Base-by-base conservation (phyloP, 225 moss, liverwort and hornwort genomes). In the Antitrichia curtipendula region DNA sequence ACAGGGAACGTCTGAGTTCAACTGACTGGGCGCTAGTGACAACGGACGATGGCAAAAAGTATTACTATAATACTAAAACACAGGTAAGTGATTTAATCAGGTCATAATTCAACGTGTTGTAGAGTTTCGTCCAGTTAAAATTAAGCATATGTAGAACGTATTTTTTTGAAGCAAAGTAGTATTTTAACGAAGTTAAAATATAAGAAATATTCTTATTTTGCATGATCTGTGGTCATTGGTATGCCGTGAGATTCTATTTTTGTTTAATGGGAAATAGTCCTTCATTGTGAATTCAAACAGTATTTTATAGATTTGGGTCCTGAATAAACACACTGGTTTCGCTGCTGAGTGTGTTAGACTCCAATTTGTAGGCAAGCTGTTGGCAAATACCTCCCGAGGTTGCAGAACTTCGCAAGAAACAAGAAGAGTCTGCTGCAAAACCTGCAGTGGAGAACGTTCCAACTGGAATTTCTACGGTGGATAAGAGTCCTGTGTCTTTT, bases 21-120 rank as follows among this genome's bases (percentile, higher is more conserved):
- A 97, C 92, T 75, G 95, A 98, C 61, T 98, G 97, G 97, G 93
- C 95, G 62, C 89, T 98, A 69, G 96, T 98, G 62, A 94, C 92
- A 58, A 96, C 96, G 72, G 94, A 96, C 87, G 96, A 96, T 86
- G 90, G 89, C 60, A 96, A 98, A 80, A 98, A 93, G 84, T 98
- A 98, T 83, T 96, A 96, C 52, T 94, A 96, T 85, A 98, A 98
- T 75, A 98, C 97, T 10, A 95, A 91, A 91, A 92, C 95, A 85
- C 97, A 96, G 94, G 97, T 97, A 91, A 38, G 22, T 52, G 34
- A 43, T 62, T 58, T 22, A 50, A 57, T 29, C 28, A 81, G 36
- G n/a, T 64, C 47, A 38, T 78, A 43, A 36, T 82, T 38, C 8
- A 64, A 27, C 36, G 8, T 85, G 45, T 77, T 50, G 49, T 72